Base-by-base conservation (phyloP, 2,329 filamentous ascomycete species). In the Leptographium flavum region DNA sequence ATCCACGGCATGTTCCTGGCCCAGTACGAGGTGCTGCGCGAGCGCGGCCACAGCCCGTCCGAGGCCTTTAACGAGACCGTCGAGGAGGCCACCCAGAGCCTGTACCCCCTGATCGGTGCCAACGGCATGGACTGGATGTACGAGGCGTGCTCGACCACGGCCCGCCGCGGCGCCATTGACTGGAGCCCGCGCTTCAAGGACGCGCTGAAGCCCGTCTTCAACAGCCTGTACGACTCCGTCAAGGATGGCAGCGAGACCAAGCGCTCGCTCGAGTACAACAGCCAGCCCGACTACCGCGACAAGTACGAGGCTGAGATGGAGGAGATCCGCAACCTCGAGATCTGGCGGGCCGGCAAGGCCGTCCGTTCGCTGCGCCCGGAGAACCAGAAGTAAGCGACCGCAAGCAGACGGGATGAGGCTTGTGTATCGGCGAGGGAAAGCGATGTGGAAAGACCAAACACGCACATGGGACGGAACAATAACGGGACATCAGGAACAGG, bases 121-220 rank as follows among this genome's bases (percentile, higher is more conserved):
- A 84, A 96, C 71, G 92, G 92, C 63, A 96, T 98, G 92, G 92
- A 98, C 76, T 98, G 93, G 87, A 98, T 98, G 92, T 98, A 93
- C 75, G 88, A 90, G 66, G 92, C 92, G 56, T 98, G 92, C 84
- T 96, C 90, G 53, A 98, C 92, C 64, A 98, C 92, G 48, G 92
- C 92, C 62, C 87, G 92, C 63, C 88, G 92, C 64, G 92, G 92
- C 69, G 92, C 92, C 70, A 94, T 98, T 64, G 92, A 98, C 79
- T 98, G 92, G 92, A 90, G 83, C 64, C 81, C 82, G 67, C 77
- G 76, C 64, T 98, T 98, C 87, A 95, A 95, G 84, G 84, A 90
- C 57, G 87, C 84, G 63, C 79, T 98, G 63, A 96, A 96, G 83
- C 92, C 92, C 61, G 83, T 98, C 63, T 98, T 98, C 79, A 90